Base-by-base conservation (phyloP, 495 filamentous ascomycete species). In the Recurvomyces mirabilis region DNA sequence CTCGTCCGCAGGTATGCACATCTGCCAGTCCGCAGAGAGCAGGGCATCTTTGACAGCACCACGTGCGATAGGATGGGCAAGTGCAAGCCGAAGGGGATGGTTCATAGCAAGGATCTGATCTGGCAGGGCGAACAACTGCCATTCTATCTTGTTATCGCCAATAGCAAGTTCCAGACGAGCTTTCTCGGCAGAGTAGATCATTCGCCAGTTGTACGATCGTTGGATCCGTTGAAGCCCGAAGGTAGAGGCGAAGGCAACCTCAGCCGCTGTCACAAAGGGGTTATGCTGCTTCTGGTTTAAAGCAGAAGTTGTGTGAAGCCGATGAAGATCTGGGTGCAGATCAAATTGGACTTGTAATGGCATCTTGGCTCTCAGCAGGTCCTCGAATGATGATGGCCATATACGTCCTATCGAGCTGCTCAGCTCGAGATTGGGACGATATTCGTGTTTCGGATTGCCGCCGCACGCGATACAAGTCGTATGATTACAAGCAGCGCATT, bases 381-480 rank as follows among this genome's bases (percentile, higher is more conserved):
- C 13, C n/a, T 71, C 64, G 49, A 81, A 82, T 5, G 64, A 56
- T 25, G 62, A 37, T 15, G 78, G 73, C 4, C 42, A 5, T 23
- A 60, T 58, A 17, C 76, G 66, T 31, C 38, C 32, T 24, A 51
- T 37, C n/a, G n/a, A n/a, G n/a, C n/a, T n/a, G n/a, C n/a, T n/a
- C n/a, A n/a, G n/a, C n/a, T n/a, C n/a, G n/a, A n/a, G n/a, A n/a
- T n/a, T n/a, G n/a, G n/a, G n/a, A n/a, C n/a, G n/a, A 47, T 75
- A 80, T 3, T 58, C 47, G 56, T 83, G 78, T 10, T 51, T 43
- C 4, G 79, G 79, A 26, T 74, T 73, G 4, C 72, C 72, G 7
- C 62, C 67, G 46, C 78, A 81, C 19, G 61, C 61, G 1, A 58
- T 52, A 53, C 79, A 82, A 11, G 67, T 65, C 6, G 73, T 77